Conservation (phyloP, 805 yeast species). For the Metschnikowia proteae region DNA sequence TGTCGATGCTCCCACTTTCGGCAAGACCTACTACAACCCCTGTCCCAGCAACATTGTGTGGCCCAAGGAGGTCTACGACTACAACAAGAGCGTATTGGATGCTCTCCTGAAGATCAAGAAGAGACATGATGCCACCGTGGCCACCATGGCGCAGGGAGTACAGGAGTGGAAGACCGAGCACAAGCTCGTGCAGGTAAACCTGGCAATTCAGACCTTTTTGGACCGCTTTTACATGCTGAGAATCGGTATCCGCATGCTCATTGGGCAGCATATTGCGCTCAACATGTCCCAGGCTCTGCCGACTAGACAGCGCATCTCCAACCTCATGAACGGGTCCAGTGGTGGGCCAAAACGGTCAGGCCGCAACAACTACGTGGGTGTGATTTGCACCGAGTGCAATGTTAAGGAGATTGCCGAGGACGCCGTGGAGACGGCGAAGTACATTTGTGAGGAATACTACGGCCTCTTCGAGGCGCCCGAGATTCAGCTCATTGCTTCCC, state of each 20-base stretch:
- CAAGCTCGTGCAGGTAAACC: constrained; percentile 52
- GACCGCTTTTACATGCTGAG: constrained; percentile 88
- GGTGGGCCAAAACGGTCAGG: constrained; percentile 10
- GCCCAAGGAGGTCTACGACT: constrained; percentile 71
- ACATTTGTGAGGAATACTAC: constrained; percentile 87
- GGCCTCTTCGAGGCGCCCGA: constrained; percentile 84
- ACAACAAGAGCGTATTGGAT: constrained; percentile 64
- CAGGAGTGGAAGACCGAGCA: constrained; percentile 74
- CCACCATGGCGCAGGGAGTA: constrained; percentile 89
- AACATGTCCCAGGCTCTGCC: constrained; percentile 57
- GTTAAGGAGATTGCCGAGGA: constrained; percentile 80
- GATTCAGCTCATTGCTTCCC: constrained; percentile 72
- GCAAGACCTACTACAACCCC: constrained; percentile 47
- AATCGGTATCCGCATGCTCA: constrained; percentile 88
- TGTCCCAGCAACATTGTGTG: constrained; percentile 56
- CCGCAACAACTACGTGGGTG: constrained; percentile 73
- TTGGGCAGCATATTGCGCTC: constrained; percentile 90
- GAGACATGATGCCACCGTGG: constrained; percentile 89
- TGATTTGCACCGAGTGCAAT: constrained; percentile 80
- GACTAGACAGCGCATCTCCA: constrained; percentile 34
- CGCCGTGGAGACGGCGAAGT: constrained; percentile 86
- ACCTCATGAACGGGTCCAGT: constrained; percentile 33
- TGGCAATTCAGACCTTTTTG: constrained; percentile 72
- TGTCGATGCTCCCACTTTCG: constrained; percentile 36
- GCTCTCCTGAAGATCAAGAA: constrained; percentile 67